phyloP scores from a whole-genome alignment of 1,284 basidiomycete genomes.

The Irpex sp. region DNA sequence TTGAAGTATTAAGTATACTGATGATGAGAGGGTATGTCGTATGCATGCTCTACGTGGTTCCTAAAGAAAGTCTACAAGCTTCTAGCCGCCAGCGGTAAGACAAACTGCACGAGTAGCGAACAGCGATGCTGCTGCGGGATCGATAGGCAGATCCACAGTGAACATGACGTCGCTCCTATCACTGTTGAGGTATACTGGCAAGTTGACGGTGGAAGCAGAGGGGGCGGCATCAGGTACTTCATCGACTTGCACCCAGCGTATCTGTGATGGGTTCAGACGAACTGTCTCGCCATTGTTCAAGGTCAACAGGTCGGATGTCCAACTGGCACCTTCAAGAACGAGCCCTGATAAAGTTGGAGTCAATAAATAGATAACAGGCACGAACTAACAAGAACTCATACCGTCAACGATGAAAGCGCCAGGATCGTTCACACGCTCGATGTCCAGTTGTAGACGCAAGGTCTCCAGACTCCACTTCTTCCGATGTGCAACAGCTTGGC shows the following conservation, averaged over 20 bases:
- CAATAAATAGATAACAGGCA: not conserved
- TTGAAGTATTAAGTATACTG: not conserved
- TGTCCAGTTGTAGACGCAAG: conserved; percentile 71
- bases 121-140: conserved; percentile 54
- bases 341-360: conserved; percentile 51
- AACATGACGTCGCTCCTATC: conserved; percentile 89
- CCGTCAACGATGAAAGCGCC: conserved; percentile 83
- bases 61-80: not conserved
- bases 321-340: conserved; percentile 79
- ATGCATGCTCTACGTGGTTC: not conserved
- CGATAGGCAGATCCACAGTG: conserved; percentile 76
- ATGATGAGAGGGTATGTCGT: conserved; percentile 2
- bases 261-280: conserved; percentile 70
- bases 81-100: conserved; percentile 52
- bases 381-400: conserved; percentile 31
- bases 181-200: conserved; percentile 90
- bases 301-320: conserved; percentile 59
- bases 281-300: conserved; percentile 82
- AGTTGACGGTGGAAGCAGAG: conserved; percentile 47
- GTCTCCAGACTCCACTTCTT: conserved; percentile 91
- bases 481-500: conserved; percentile 87
- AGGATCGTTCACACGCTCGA: conserved; percentile 71
- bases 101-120: conserved; percentile 80
- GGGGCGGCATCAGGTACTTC: conserved; percentile 29
- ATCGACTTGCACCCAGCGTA: conserved; percentile 79